These are phyloP conservation scores for Aspergillus cristatus DNA, from an alignment of 495 filamentous ascomycete genomes.

Conservation along the genomic window DNA sequence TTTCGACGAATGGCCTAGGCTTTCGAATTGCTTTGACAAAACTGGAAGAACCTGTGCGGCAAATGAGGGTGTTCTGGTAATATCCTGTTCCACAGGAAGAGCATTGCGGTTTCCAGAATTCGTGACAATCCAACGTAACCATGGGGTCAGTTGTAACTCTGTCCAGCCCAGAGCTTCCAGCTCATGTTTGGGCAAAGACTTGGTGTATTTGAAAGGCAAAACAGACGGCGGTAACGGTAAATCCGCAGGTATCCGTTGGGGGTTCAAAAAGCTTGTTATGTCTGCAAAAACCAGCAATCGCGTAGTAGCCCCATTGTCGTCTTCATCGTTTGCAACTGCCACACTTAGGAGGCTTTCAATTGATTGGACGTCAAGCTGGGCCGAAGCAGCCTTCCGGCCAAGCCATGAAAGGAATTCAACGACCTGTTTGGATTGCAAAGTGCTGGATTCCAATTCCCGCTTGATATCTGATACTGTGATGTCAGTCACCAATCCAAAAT, in stretches of 20 bases:
- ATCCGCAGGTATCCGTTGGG: conserved; percentile 66
- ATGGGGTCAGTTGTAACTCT: conserved; percentile 70
- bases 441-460: conserved; percentile 64
- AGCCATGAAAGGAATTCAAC: conserved; percentile 77
- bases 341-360: conserved; percentile 62
- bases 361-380: conserved; percentile 55
- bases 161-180: conserved; percentile 75
- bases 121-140: conserved; percentile 70
- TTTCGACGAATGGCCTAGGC: conserved; percentile 54
- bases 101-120: conserved; percentile 39
- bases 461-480: conserved; percentile 82
- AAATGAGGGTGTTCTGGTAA: conserved; percentile 65
- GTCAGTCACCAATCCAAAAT: conserved; percentile 70
- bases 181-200: conserved; percentile 46
- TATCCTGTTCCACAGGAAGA: conserved; percentile 44
- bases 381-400: conserved; percentile 52
- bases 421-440: conserved; percentile 65
- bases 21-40: conserved; percentile 83
- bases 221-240: conserved; percentile 76
- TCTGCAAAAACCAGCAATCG: conserved; percentile 65
- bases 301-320: conserved; percentile 47
- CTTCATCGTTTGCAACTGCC: conserved; percentile 67
- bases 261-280: conserved; percentile 64
- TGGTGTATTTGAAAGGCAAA: conserved; percentile 73
- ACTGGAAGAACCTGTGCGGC: conserved; percentile 68